Conservation (phyloP, 768 basidiomycete species). For the Podaxis sp. region DNA sequence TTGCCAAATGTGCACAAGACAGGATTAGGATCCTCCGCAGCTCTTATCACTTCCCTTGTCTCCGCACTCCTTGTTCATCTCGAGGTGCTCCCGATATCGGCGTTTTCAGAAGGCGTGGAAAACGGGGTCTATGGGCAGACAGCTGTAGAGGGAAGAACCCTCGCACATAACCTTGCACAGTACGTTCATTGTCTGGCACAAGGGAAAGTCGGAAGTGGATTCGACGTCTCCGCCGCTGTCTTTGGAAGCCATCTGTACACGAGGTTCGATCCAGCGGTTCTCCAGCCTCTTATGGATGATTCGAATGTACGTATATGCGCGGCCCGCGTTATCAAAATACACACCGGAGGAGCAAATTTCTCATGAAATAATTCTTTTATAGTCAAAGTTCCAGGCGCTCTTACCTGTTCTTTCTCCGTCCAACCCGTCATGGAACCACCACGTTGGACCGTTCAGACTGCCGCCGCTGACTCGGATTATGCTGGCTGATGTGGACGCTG, state of each 20-base stretch:
- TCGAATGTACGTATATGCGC: conserved; percentile 36
- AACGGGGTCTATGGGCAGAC: conserved; percentile 29
- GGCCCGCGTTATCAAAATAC: neutral
- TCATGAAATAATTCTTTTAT: conserved; percentile 8
- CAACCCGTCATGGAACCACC: conserved; percentile 75
- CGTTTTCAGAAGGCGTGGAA: conserved; percentile 43
- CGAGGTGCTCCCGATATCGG: conserved; percentile 51
- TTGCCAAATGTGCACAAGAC: conserved; percentile 94
- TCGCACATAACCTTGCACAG: conserved; percentile 93
- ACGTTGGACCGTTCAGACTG: conserved; percentile 68
- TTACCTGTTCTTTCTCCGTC: conserved; percentile 57
- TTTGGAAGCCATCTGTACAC: conserved; percentile 95
- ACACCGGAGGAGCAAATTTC: conserved; percentile 1
- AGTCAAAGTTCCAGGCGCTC: conserved; percentile 34
- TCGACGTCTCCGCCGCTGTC: conserved; percentile 92
- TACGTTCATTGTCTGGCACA: conserved; percentile 95
- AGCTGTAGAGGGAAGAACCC: conserved; percentile 29
- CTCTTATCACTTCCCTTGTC: conserved; percentile 93
- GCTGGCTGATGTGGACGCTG: conserved; percentile 94
- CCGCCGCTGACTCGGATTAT: conserved; percentile 84
- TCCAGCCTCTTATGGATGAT: conserved; percentile 65
- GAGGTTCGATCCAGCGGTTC: conserved; percentile 75
- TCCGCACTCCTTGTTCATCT: conserved; percentile 82
- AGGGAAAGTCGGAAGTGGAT: conserved; percentile 97
- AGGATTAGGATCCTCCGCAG: conserved; percentile 95